Evolutionary conservation across 108 stramenopile species (phyloP).

Genomic region (Pinguiococcus pyrenoidosus): DNA sequence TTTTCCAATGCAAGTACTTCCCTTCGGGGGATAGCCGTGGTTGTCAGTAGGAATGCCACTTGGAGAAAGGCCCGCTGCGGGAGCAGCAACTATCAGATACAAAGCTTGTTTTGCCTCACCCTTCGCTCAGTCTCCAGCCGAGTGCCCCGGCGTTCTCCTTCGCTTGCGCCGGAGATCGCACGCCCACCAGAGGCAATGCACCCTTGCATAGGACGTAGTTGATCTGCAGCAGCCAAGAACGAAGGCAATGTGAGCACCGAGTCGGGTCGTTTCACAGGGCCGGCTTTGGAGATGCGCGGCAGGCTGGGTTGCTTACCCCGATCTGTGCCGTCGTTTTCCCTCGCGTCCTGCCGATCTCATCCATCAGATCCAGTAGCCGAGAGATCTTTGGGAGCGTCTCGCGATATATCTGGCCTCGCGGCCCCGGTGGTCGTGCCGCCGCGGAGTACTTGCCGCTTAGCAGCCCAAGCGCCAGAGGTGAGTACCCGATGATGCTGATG

Average conservation of each 20-base stretch:
- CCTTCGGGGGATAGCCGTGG: no score
- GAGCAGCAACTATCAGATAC: no score
- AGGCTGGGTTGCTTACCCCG: constrained; percentile 14
- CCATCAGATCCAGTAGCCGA: background rate
- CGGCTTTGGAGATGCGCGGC: constrained; percentile 8
- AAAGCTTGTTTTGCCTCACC: no score
- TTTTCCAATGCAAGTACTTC: no score
- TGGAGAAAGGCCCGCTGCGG: no score
- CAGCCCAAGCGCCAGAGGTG: constrained; percentile 26
- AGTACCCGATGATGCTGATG: constrained; percentile 23
- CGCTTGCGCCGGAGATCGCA: constrained; percentile 22
- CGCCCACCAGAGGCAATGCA: constrained; percentile 24
- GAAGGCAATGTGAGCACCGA: background rate
- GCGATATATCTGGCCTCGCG: background rate
- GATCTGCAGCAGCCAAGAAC: constrained; percentile 20
- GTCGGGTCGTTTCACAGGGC: constrained; percentile 21
- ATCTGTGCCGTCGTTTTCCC: no score
- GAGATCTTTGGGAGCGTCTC: background rate
- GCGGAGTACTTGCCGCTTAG: constrained; percentile 22
- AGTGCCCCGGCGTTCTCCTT: constrained; percentile 25
- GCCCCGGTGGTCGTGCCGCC: background rate
- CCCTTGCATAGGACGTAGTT: constrained; percentile 31
- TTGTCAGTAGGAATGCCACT: no score
- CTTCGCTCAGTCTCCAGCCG: constrained; percentile 15
- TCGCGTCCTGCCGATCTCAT: background rate